Evolutionary conservation across 345 rosid species (phyloP).

Genomic region (Citrus cavaleriei): DNA sequence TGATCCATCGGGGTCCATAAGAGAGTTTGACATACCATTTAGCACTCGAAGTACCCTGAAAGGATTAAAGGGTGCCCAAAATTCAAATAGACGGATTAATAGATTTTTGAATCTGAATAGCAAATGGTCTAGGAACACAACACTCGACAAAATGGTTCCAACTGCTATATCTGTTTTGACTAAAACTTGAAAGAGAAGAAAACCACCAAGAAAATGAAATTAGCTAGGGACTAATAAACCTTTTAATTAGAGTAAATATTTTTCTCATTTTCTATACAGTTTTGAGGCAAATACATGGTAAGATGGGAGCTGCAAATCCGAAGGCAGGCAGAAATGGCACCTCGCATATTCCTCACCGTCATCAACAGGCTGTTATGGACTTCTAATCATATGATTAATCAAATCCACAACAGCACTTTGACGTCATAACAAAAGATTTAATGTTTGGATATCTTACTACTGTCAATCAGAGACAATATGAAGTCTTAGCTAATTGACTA

Average conservation of each 20-base stretch:
- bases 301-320: background rate
- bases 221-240: background rate
- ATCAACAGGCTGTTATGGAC: background rate
- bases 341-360: background rate
- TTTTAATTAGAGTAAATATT: background rate
- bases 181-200: background rate
- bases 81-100: background rate
- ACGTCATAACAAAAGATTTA: background rate
- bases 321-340: background rate
- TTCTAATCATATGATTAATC: background rate
- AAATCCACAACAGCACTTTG: background rate
- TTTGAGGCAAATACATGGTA: background rate
- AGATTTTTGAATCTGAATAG: background rate
- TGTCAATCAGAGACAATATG: background rate
- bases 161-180: background rate
- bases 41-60: conserved; percentile 31
- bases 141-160: background rate
- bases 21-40: conserved; percentile 47
- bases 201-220: background rate
- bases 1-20: conserved; percentile 55
- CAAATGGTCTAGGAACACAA: background rate
- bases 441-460: background rate
- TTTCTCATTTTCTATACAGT: background rate
- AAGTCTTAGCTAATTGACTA: background rate
- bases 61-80: background rate